Conservation (phyloP, 441 rosid species). For the California macrophylla region DNA sequence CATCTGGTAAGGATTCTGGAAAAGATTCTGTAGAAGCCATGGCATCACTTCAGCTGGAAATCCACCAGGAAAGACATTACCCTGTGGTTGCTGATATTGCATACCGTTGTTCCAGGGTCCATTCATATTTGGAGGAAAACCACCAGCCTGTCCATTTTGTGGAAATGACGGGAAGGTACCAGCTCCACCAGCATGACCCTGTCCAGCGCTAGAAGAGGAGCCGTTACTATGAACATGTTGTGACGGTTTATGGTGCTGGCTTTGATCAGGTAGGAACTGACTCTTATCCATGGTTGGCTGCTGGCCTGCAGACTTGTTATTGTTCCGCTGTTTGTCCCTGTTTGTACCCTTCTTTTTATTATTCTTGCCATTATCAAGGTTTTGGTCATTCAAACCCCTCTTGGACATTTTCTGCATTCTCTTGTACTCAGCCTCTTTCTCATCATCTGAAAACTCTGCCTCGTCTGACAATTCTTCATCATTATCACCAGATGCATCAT, state of each 20-base stretch:
- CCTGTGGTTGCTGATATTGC: conserved; percentile 26
- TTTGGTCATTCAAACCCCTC: conserved; percentile 46
- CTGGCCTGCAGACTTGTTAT: conserved; percentile 23
- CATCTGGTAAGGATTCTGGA: conserved; percentile 42
- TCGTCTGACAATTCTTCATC: conserved; percentile 82
- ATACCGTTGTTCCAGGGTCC: conserved; percentile 32
- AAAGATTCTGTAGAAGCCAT: conserved; percentile 39
- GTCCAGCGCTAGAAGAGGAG: conserved; percentile 29
- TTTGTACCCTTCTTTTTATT: conserved; percentile 38
- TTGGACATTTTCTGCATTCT: conserved; percentile 58
- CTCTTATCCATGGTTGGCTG: conserved; percentile 22
- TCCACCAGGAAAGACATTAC: conserved; percentile 23
- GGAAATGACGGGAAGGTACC: too few species aligned
- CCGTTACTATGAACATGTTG: conserved; percentile 22
- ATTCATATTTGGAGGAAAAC: conserved; percentile 24
- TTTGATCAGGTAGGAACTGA: conserved; percentile 21
- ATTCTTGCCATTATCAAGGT: conserved; percentile 32
- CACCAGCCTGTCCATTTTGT: conserved; percentile 26
- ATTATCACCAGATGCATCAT: conserved; percentile 91
- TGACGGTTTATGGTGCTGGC: conserved; percentile 19
- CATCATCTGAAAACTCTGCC: conserved; percentile 91
- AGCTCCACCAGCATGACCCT: conserved; percentile 22
- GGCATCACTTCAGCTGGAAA: conserved; percentile 36
- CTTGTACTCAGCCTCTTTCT: conserved; percentile 74
- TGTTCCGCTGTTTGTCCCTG: conserved; percentile 38